Evolutionary conservation across 2,329 filamentous ascomycete genomes (phyloP).

Genomic region (Camptophora hylomeconis): DNA sequence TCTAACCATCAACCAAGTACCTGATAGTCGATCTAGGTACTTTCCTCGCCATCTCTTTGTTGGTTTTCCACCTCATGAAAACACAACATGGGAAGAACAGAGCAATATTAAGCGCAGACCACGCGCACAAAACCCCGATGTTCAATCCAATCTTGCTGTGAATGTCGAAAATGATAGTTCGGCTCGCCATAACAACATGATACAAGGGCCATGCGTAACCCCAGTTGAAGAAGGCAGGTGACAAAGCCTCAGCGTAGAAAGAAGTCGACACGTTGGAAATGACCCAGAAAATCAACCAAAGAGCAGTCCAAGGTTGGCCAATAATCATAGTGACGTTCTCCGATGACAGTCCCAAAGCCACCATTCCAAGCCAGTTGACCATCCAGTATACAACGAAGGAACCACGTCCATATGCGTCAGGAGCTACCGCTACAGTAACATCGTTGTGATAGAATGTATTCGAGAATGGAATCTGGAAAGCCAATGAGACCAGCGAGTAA

Average conservation of each 20-base stretch:
- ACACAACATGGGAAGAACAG: conserved; percentile 40
- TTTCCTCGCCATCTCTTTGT: conserved; percentile 13
- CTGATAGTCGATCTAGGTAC: conserved; percentile 9
- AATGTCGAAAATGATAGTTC: conserved; percentile 48
- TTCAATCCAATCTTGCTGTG: conserved; percentile 46
- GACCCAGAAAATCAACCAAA: conserved; percentile 55
- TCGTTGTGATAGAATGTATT: conserved; percentile 27
- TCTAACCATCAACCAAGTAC: conserved; percentile 11
- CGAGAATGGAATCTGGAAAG: conserved; percentile 51
- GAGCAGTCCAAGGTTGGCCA: conserved; percentile 45
- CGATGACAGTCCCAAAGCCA: conserved; percentile 47
- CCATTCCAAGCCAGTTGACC: conserved; percentile 51
- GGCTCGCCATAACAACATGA: conserved; percentile 45
- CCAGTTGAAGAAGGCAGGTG: conserved; percentile 47
- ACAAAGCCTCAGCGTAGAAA: conserved; percentile 48
- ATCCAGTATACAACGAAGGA: conserved; percentile 53
- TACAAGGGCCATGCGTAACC: conserved; percentile 53
- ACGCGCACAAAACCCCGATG: conserved; percentile 47
- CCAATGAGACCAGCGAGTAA: conserved; percentile 51
- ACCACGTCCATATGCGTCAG: conserved; percentile 43
- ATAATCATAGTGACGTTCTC: conserved; percentile 54
- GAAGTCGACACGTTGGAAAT: conserved; percentile 50
- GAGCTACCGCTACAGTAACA: conserved; percentile 21
- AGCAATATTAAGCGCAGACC: conserved; percentile 39
- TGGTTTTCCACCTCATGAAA: conserved; percentile 30